Percentiles rank a stretch among this genome's conserved stretches.
Conservation (phyloP, 192 early-diverging fungal genomes). For the Mortierella alpina region DNA sequence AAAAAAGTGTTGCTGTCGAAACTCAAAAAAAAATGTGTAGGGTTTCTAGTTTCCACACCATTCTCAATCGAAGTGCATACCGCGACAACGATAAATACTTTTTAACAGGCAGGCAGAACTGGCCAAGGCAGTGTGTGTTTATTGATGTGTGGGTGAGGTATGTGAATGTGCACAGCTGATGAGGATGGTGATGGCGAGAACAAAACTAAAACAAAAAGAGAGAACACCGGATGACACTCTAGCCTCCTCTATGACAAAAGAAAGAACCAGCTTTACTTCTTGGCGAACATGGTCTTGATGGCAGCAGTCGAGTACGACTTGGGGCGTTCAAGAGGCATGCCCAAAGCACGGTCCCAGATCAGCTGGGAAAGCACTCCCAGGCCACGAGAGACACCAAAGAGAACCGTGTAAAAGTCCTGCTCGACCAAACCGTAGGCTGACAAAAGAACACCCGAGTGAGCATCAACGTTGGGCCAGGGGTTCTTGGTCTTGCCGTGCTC, state of each 20-base stretch:
- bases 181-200: too few relatives aligned
- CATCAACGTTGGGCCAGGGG: constrained; percentile 99
- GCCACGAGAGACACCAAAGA: constrained; percentile 98
- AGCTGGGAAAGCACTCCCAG: constrained; percentile 94
- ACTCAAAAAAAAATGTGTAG: too few relatives aligned
- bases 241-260: neutral
- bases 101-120: too few relatives aligned
- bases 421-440: constrained; percentile 96
- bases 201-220: too few relatives aligned
- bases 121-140: too few relatives aligned
- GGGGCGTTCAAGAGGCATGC: constrained; percentile 93
- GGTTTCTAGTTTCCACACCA: too few relatives aligned
- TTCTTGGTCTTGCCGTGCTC: constrained; percentile 99
- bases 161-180: too few relatives aligned
- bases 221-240: too few relatives aligned
- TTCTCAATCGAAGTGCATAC: too few relatives aligned
- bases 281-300: constrained; percentile 88
- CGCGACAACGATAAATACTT: too few relatives aligned
- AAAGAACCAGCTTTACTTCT: constrained; percentile 19
- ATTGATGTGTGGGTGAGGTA: too few relatives aligned
- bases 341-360: constrained; percentile 98
- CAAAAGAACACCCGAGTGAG: constrained; percentile 97
- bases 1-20: too few relatives aligned
- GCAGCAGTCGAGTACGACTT: constrained; percentile 89
- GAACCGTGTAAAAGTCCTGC: constrained; percentile 99